Evolutionary conservation across 805 yeast genomes (phyloP).

Genomic region (Priceomyces medius): DNA sequence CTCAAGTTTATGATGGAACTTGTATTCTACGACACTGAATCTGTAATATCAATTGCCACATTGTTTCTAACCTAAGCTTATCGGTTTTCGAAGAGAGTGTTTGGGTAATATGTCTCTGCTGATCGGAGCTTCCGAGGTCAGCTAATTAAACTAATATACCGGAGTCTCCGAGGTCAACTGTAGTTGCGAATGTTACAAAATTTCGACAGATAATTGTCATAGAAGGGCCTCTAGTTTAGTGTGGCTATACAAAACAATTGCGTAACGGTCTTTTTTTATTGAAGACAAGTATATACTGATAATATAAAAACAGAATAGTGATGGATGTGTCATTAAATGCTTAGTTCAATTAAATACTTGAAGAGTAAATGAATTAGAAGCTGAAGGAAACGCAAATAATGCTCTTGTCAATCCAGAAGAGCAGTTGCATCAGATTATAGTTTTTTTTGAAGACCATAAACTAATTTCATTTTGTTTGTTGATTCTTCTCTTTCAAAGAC

Average conservation of each 20-base stretch:
- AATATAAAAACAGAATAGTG: not conserved
- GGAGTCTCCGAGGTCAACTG: constrained; percentile 2
- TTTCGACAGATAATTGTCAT: too few relatives aligned
- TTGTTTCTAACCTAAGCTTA: not conserved
- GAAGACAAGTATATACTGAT: not conserved
- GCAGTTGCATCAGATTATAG: too few relatives aligned
- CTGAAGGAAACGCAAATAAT: not conserved
- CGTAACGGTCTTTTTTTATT: not conserved
- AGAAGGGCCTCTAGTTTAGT: too few relatives aligned
- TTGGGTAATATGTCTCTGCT: too few relatives aligned
- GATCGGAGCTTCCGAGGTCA: not conserved
- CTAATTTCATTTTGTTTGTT: too few relatives aligned
- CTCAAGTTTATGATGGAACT: too few relatives aligned
- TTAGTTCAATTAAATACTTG: not conserved
- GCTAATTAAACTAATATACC: not conserved
- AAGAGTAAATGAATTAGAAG: not conserved
- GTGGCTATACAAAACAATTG: not conserved
- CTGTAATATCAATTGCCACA: too few relatives aligned
- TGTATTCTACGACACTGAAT: too few relatives aligned
- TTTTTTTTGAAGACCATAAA: too few relatives aligned
- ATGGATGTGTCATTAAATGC: constrained; percentile 1
- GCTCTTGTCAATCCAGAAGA: not conserved
- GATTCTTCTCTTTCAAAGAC: constrained; percentile 15
- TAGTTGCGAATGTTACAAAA: too few relatives aligned
- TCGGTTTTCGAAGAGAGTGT: not conserved